phyloP scores from a whole-genome alignment of 257 asterid genomes.

The Striga asiatica region DNA sequence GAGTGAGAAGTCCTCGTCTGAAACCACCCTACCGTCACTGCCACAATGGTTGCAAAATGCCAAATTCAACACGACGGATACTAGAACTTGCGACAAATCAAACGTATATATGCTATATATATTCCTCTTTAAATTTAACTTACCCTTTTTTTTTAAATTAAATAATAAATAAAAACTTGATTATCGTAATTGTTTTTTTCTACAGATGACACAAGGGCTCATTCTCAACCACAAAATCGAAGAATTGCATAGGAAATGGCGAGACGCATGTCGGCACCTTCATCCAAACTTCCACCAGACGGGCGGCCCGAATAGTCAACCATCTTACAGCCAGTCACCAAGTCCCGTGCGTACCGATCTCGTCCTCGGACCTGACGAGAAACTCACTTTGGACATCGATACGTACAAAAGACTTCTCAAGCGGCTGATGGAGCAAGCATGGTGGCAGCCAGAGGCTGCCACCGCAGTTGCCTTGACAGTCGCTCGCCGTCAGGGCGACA shows the following conservation, averaged over 20 bases:
- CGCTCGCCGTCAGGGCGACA: constrained; percentile 60
- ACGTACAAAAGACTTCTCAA: constrained; percentile 70
- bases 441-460: constrained; percentile 98
- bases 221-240: constrained; percentile 37
- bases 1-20: constrained; percentile 38
- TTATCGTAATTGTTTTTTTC: background rate
- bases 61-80: constrained; percentile 26
- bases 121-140: background rate
- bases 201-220: constrained; percentile 29
- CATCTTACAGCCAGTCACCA: constrained; percentile 28
- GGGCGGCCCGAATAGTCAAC: constrained; percentile 7
- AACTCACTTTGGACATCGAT: constrained; percentile 48
- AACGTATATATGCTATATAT: constrained; percentile 34
- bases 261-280: constrained; percentile 48
- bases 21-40: constrained; percentile 28
- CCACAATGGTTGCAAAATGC: constrained; percentile 75
- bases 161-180: background rate
- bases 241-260: constrained; percentile 65
- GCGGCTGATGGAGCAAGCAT: constrained; percentile 80
- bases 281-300: constrained; percentile 55
- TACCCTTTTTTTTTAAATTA: background rate
- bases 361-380: constrained; percentile 51
- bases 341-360: constrained; percentile 88
- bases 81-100: constrained; percentile 21
- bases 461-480: constrained; percentile 63